Conservation (phyloP, 2,329 filamentous ascomycete species). For the Trichophyton mentagrophytes region DNA sequence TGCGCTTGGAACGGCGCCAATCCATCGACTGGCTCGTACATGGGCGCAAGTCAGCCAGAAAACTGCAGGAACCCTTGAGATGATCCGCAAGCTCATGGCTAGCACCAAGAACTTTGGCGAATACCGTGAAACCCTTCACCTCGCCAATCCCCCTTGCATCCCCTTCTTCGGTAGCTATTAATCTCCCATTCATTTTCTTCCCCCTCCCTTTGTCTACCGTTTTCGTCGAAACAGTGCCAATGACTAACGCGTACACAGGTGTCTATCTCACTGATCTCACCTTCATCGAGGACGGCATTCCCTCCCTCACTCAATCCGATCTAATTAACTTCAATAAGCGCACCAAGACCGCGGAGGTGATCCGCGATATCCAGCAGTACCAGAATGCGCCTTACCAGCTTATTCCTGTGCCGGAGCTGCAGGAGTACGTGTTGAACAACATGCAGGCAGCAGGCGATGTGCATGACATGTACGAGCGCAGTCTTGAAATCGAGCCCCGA, state of each 20-base stretch:
- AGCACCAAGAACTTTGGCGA: slow-evolving; percentile 98
- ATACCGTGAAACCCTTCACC: slow-evolving; percentile 84
- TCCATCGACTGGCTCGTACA: slow-evolving; percentile 82
- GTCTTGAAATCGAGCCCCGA: slow-evolving; percentile 79
- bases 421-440: slow-evolving; percentile 93
- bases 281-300: slow-evolving; percentile 97
- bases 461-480: slow-evolving; percentile 99
- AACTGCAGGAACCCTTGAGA: slow-evolving; percentile 66
- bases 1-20: slow-evolving; percentile 83
- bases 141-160: slow-evolving; percentile 90
- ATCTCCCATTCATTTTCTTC: not conserved
- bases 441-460: slow-evolving; percentile 93
- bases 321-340: slow-evolving; percentile 98
- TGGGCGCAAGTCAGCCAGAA: slow-evolving; percentile 88
- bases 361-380: slow-evolving; percentile 96
- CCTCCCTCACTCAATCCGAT: slow-evolving; percentile 88
- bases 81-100: slow-evolving; percentile 87
- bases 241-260: slow-evolving; percentile 39
- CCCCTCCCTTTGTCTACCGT: not conserved
- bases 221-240: slow-evolving; percentile 11
- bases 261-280: slow-evolving; percentile 95
- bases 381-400: slow-evolving; percentile 94
- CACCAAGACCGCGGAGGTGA: slow-evolving; percentile 94
- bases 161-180: slow-evolving; percentile 74
- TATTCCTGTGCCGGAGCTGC: slow-evolving; percentile 77